These are phyloP conservation scores for Leishmania gerbilli DNA, from an alignment of 208 protist genomes.

Conservation along the genomic window DNA sequence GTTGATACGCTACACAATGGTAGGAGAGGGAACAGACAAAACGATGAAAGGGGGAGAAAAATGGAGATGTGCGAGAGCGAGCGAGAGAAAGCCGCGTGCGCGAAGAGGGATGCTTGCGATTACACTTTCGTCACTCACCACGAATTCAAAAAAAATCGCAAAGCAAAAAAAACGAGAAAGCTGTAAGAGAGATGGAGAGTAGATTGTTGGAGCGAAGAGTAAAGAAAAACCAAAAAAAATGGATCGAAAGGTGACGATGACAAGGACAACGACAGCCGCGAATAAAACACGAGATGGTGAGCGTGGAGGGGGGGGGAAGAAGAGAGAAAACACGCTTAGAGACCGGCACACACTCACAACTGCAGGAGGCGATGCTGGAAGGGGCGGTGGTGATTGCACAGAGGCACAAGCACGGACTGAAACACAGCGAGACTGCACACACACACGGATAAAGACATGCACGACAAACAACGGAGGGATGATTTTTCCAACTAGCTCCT, in stretches of 20 bases:
- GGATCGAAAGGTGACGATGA: neutral
- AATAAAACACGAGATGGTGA: neutral
- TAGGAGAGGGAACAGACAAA: neutral
- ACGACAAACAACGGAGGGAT: neutral
- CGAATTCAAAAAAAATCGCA: neutral
- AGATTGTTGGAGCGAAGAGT: neutral
- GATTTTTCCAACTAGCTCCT: neutral
- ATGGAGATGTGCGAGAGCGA: neutral
- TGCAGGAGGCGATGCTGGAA: neutral
- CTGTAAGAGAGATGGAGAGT: neutral
- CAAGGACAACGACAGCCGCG: neutral
- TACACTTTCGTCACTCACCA: neutral
- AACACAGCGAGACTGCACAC: neutral
- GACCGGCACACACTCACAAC: neutral
- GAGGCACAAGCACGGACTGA: neutral
- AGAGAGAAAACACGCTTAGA: neutral
- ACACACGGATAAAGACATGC: neutral
- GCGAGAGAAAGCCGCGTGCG: neutral
- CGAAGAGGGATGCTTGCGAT: neutral
- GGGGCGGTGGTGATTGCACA: neutral
- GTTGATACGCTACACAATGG: neutral
- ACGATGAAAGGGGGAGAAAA: neutral
- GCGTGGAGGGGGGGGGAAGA: neutral
- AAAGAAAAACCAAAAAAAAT: conserved; percentile 13
- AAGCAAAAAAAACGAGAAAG: neutral